phyloP scores from a whole-genome alignment of 495 filamentous ascomycete genomes.

The Tuber brumale region DNA sequence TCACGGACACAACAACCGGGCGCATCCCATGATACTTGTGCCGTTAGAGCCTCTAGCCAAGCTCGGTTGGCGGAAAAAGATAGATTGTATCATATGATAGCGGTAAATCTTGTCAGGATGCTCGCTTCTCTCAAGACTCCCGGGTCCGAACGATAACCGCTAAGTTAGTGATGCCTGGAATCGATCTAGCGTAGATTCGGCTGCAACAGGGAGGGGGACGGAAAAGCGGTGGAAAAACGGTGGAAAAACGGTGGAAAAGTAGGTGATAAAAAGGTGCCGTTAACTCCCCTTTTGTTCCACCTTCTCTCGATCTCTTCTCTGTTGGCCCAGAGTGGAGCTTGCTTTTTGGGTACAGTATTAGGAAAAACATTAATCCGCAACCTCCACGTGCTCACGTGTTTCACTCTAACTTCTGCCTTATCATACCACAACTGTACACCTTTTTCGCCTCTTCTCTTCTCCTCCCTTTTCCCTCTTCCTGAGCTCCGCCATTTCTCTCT shows the following conservation, averaged over 20 bases:
- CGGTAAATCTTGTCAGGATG: neutral
- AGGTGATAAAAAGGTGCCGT: neutral
- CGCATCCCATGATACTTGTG: neutral
- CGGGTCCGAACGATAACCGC: neutral
- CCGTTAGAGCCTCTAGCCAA: neutral
- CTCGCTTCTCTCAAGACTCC: neutral
- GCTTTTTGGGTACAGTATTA: neutral
- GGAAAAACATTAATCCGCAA: slow-evolving; percentile 1
- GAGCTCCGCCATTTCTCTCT: neutral
- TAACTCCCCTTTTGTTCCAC: neutral
- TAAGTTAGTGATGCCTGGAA: neutral
- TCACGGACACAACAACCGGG: neutral
- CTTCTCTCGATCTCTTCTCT: neutral
- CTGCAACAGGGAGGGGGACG: neutral
- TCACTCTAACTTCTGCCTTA: neutral
- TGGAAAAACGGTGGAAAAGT: neutral
- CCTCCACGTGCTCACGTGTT: neutral
- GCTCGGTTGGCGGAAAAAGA: neutral
- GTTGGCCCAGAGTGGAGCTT: neutral
- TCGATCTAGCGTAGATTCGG: neutral
- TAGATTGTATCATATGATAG: neutral
- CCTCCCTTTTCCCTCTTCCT: neutral
- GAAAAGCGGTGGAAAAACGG: neutral
- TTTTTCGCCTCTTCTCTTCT: neutral
- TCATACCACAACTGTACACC: neutral